Evolutionary conservation across 2,329 filamentous ascomycete genomes (phyloP), one percentile per base, ranked within the genome.

Genomic region (Fonsecaea erecta): DNA sequence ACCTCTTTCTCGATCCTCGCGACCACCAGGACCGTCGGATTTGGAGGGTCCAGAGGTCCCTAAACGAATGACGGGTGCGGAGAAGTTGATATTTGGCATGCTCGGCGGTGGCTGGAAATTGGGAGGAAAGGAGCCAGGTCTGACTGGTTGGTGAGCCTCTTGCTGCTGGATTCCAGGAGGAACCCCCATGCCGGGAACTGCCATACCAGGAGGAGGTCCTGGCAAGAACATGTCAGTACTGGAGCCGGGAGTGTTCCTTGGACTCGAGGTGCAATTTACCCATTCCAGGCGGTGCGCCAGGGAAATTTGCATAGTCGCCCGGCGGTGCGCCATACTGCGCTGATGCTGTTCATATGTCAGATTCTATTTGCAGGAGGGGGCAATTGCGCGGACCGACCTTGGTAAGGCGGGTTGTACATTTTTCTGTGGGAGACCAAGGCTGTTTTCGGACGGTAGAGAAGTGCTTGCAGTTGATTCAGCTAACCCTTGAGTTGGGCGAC

Each of bases 51-150:
- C 86, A 3, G 89, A 86, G 1, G 93, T 94, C 48, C 94, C 95
- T 52, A 99, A 85, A 62, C 95, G 91, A 75, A 99, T 98, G 66
- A 98, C 93, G 63, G 94, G 93, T 37, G 95, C 95, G 74, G 91
- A 96, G 82, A 98, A 97, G 82, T 99, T 97, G 83, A 99, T 97
- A 77, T 96, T 96, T 58, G 94, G 93, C 85, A 97, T 91, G 75
- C 95, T 97, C 57, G 91, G 83, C 9, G 94, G 93, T 55, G 92
- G 88, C 81, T 96, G 91, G 79, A 97, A 97, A 78, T 88, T 92
- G 65, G 88, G 82, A 68, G 92, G 92, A 70, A 96, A 88, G 74
- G 87, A 88, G 77, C 86, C 91, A 76, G 91, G 91, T 82, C 91
- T 88, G 81, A 89, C 91, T 81, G 90, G 86, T 82, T 91, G 90